A percentile compares a stretch with the other conserved stretches of the same genome.
Evolutionary conservation across 345 rosid species (phyloP).

Genomic region (Laguncularia racemosa): DNA sequence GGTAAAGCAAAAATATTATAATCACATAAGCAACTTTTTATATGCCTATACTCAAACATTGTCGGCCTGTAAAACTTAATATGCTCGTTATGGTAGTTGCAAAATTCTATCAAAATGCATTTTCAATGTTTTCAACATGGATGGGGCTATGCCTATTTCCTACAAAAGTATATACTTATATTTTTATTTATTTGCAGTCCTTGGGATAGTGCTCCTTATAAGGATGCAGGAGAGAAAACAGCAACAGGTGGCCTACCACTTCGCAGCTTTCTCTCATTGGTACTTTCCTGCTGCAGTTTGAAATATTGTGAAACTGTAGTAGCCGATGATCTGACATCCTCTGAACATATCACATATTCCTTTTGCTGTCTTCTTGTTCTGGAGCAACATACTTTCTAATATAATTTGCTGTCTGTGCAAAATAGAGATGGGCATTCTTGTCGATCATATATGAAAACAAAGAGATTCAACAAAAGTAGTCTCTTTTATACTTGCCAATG

Average conservation of each 20-base stretch:
- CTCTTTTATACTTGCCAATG: not conserved
- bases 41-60: too few species aligned
- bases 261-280: conserved; percentile 64
- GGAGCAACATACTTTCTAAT: too few species aligned
- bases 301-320: not conserved
- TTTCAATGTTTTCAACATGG: not conserved
- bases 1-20: too few species aligned
- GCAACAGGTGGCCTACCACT: conserved; percentile 51
- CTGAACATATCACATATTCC: not conserved
- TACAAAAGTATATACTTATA: conserved; percentile 8
- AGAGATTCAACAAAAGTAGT: too few species aligned
- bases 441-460: too few species aligned
- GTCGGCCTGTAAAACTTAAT: too few species aligned
- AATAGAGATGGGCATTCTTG: too few species aligned
- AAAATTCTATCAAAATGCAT: not conserved
- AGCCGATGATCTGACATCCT: conserved; percentile 2
- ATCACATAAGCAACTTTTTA: too few species aligned
- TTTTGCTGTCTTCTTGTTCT: too few species aligned
- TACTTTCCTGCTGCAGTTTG: conserved; percentile 20
- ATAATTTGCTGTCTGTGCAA: too few species aligned
- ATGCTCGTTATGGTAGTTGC: too few species aligned
- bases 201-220: conserved; percentile 55
- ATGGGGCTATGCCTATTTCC: not conserved
- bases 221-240: conserved; percentile 63
- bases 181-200: conserved; percentile 45